These are phyloP conservation scores for Calocybe indica DNA, from an alignment of 768 basidiomycete species.

Conservation along the genomic window DNA sequence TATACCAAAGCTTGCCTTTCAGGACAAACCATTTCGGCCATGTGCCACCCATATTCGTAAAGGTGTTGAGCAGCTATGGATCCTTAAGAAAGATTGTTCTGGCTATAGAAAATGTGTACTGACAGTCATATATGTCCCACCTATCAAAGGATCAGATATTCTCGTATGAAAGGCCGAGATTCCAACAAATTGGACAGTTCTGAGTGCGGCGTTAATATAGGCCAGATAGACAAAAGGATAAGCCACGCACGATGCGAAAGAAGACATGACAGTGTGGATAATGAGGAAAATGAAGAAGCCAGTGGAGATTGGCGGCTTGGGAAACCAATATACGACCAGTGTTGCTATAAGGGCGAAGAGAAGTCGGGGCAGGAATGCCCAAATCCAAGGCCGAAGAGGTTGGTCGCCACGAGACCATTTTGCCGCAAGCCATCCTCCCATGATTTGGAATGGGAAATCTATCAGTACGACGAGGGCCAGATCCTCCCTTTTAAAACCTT, in stretches of 20 bases:
- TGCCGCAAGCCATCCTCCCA: constrained; percentile 91
- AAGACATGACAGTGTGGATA: constrained; percentile 73
- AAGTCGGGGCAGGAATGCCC: constrained; percentile 87
- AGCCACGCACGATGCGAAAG: constrained; percentile 67
- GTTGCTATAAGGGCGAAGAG: constrained; percentile 67
- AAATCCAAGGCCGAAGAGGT: constrained; percentile 83
- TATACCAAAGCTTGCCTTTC: constrained; percentile 47
- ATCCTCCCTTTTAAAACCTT: constrained; percentile 93
- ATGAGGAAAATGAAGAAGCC: constrained; percentile 81
- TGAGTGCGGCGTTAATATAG: constrained; percentile 19
- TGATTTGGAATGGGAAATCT: constrained; percentile 96
- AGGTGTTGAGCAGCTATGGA: constrained; percentile 83
- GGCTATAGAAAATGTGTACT: constrained; percentile 16
- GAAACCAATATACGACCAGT: constrained; percentile 80
- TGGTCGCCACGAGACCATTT: constrained; percentile 81
- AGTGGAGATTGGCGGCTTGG: constrained; percentile 62
- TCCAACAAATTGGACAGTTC: constrained; percentile 98
- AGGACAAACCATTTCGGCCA: constrained; percentile 97
- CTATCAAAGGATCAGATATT: constrained; percentile 93
- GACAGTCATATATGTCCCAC: constrained; percentile 99
- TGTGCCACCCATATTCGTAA: constrained; percentile 94
- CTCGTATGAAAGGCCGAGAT: constrained; percentile 99
- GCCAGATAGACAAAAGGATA: not conserved
- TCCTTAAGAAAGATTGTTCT: not conserved
- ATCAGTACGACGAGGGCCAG: constrained; percentile 92